Conservation (phyloP, 371 early-diverging fungal species). For the Syncephalastrum sp. region DNA sequence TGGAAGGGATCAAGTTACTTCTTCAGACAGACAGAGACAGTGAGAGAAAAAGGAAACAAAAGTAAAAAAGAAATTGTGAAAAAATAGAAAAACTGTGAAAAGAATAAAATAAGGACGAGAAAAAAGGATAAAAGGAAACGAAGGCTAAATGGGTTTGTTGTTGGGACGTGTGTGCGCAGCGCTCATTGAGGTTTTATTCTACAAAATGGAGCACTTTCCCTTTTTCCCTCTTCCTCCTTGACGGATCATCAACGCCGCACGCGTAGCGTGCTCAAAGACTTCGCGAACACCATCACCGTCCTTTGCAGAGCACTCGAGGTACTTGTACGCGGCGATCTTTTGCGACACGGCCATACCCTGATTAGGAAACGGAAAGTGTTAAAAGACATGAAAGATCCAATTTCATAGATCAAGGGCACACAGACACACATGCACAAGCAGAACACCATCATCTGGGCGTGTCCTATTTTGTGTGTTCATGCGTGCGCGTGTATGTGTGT, state of each 20-base stretch:
- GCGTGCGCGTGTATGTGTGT: not conserved
- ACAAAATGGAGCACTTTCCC: conserved; percentile 44
- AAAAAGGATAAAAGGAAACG: conserved; percentile 5
- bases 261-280: conserved; percentile 92
- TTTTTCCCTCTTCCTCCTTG: conserved; percentile 32
- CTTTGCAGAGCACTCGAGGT: conserved; percentile 94
- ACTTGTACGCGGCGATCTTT: conserved; percentile 86
- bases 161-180: not conserved
- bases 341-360: conserved; percentile 75
- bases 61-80: conserved; percentile 8
- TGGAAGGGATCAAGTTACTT: not conserved
- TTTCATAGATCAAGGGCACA: not conserved
- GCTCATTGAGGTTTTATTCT: conserved; percentile 30
- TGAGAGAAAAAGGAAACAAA: conserved; percentile 7
- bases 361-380: conserved; percentile 13
- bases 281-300: conserved; percentile 90
- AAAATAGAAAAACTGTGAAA: conserved; percentile 4
- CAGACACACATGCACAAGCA: no score
- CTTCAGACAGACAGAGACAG: conserved; percentile 7
- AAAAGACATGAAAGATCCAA: not conserved
- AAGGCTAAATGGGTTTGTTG: conserved; percentile 4
- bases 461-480: no score
- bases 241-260: conserved; percentile 73
- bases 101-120: conserved; percentile 7
- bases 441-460: no score